phyloP scores from a whole-genome alignment of 83 land plant species.

The Thuja plicata region DNA sequence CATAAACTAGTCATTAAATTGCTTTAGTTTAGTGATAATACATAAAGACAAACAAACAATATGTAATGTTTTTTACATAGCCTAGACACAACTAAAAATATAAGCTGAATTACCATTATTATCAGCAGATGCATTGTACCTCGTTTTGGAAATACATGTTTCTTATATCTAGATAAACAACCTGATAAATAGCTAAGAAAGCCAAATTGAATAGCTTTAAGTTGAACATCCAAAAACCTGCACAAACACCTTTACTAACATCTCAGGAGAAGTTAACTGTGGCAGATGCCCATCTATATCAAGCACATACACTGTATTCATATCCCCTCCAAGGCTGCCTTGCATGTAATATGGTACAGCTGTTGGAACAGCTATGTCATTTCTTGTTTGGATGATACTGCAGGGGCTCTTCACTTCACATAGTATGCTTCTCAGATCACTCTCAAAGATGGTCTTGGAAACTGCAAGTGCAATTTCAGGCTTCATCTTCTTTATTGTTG shows the following conservation, averaged over 20 bases:
- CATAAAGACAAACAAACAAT: no score
- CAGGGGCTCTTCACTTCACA: constrained; percentile 19
- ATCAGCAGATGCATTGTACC: no score
- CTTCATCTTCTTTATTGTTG: constrained; percentile 31
- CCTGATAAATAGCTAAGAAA: no score
- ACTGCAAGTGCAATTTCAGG: constrained; percentile 27
- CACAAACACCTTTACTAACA: constrained; percentile 4
- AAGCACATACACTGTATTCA: constrained; percentile 18
- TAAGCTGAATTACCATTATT: no score
- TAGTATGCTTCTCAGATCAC: constrained; percentile 26
- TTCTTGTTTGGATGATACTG: constrained; percentile 25
- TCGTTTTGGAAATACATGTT: no score
- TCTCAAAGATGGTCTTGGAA: constrained; percentile 22
- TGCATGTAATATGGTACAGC: constrained; percentile 30
- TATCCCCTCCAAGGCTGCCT: constrained; percentile 16
- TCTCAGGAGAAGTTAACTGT: constrained; percentile 17
- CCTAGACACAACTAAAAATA: no score
- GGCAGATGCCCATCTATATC: constrained; percentile 42
- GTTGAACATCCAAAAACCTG: background rate
- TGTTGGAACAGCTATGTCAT: constrained; percentile 29
- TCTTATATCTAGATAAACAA: no score
- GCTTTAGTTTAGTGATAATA: no score
- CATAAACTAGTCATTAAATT: no score
- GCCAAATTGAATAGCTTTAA: no score
- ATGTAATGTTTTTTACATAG: no score